Conservation (phyloP, 2,329 filamentous ascomycete genomes). For the Talaromyces pinophilus region DNA sequence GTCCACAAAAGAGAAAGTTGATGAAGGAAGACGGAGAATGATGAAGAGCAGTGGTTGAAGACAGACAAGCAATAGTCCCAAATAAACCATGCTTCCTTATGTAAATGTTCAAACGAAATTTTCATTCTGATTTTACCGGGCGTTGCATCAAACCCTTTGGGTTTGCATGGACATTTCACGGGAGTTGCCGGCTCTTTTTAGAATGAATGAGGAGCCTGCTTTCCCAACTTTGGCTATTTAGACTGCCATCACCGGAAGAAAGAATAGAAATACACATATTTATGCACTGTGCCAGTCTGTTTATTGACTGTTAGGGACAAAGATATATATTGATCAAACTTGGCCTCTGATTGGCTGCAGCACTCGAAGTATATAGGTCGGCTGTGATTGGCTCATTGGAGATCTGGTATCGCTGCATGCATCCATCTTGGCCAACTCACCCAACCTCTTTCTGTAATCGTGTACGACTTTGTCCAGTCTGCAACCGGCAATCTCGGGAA, state of each 20-base stretch:
- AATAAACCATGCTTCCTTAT: not conserved
- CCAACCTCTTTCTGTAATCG: not conserved
- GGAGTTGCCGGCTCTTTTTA: not conserved
- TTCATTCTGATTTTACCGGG: not conserved
- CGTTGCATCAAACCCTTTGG: not conserved
- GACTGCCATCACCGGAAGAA: not conserved
- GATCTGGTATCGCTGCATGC: conserved; percentile 4
- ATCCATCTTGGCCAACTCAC: conserved; percentile 1
- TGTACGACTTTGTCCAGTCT: not conserved
- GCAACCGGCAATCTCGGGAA: not conserved
- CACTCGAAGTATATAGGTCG: not conserved
- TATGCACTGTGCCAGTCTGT: not conserved
- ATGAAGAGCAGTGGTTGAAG: not conserved
- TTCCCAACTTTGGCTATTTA: not conserved
- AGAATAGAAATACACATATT: not conserved
- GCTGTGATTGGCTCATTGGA: not conserved
- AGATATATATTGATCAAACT: not conserved
- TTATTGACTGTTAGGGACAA: not conserved
- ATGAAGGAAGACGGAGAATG: not conserved
- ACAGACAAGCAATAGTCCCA: not conserved
- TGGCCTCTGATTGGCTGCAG: conserved; percentile 2
- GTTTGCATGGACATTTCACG: not conserved
- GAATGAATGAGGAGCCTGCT: not conserved
- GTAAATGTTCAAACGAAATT: not conserved
- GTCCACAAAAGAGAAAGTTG: not conserved